Conservation (phyloP, 2,329 filamentous ascomycete genomes). For the Blastomyces percursus region DNA sequence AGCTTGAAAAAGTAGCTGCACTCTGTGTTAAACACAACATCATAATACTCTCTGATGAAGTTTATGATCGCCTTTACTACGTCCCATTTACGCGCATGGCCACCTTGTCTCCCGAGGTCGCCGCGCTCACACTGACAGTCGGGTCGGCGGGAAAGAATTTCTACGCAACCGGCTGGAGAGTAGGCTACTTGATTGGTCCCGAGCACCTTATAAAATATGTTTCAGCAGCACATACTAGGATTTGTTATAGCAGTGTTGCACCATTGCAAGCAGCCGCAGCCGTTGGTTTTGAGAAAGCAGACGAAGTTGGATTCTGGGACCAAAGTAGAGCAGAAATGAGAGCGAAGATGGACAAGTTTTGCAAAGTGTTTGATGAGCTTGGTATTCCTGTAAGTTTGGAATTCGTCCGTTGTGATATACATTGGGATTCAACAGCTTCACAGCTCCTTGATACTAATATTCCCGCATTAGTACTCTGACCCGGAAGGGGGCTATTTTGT, state of each 20-base stretch:
- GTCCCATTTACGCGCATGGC: constrained; percentile 88
- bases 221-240: constrained; percentile 82
- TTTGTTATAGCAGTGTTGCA: constrained; percentile 89
- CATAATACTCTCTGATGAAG: constrained; percentile 83
- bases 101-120: constrained; percentile 81
- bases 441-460: constrained; percentile 6
- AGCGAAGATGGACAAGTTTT: constrained; percentile 76
- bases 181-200: constrained; percentile 88
- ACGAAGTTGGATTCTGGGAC: constrained; percentile 77
- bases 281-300: constrained; percentile 86
- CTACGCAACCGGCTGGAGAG: constrained; percentile 93
- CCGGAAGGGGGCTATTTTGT: constrained; percentile 98
- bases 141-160: constrained; percentile 97
- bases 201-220: constrained; percentile 84
- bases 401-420: not conserved
- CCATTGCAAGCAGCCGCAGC: constrained; percentile 90
- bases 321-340: constrained; percentile 77
- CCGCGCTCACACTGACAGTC: constrained; percentile 78
- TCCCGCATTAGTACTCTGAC: constrained; percentile 54
- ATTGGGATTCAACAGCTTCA: not conserved
- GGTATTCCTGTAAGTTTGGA: constrained; percentile 46
- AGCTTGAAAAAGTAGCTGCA: constrained; percentile 74
- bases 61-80: constrained; percentile 93
- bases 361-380: constrained; percentile 65
- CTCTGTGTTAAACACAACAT: constrained; percentile 87